Evolutionary conservation across 805 yeast genomes (phyloP), one percentile per base, ranked within the genome.

Genomic region (Yarrowia deformans): DNA sequence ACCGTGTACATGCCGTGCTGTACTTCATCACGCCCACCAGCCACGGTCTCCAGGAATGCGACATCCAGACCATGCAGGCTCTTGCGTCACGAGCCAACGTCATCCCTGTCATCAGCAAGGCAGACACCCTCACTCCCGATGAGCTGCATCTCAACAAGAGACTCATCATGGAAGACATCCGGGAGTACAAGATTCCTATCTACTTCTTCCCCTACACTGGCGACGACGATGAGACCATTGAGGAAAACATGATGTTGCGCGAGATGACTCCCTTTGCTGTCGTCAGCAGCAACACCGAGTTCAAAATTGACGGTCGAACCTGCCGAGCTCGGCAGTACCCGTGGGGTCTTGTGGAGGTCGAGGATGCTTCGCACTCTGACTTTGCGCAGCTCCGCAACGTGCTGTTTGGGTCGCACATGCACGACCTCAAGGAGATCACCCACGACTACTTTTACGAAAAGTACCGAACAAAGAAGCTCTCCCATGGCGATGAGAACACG

Each of bases 61-160:
- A 94, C 76, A 82, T 93, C 70, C 88, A 85, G 73, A 84, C 92
- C 74, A 88, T 93, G 88, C 88, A 86, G 76, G 85, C 87, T 75
- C 84, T 93, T 70, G 92, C 92, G 72, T 87, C 87, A 68, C 87
- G 91, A 74, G 96, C 89, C 70, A 93, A 93, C 77, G 85, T 93
- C 76, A 87, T 93, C 70, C 98, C 98, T 16, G 86, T 93, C 67
- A 87, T 93, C 74, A 87, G 93, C 75, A 93, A 93, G 79, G 85
- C 95, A 23, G 98, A 93, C 79, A 88, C 97, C 19, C 82, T 93
- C 74, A 90, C 97, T 12, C 88, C 85, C 72, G 90, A 87, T 69
- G 98, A 93, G 81, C 80, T 92, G 72, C 83, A 83, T 73, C 78
- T 87, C 71, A 92, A 92, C 81, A 93, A 93, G 77, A 83, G 82